Base-by-base conservation (phyloP, 2,329 filamentous ascomycete genomes). In the Talaromyces sp. region DNA sequence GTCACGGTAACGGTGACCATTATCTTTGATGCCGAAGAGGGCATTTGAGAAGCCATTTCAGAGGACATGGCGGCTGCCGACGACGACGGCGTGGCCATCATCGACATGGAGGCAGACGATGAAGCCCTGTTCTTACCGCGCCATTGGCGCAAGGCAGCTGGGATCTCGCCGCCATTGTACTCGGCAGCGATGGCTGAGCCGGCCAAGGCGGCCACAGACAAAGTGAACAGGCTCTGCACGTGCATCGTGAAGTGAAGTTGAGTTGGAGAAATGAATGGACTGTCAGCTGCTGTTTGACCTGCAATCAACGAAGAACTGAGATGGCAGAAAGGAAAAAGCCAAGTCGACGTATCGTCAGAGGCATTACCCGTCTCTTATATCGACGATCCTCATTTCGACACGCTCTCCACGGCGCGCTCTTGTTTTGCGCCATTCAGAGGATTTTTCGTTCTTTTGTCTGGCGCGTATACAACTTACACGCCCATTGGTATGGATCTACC, bases 401-500 rank as follows among this genome's bases (percentile, higher is more conserved):
- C 42, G 58, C 58, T 53, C 22, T 25, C 33, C 11, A 36, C 32
- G 39, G 25, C 59, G 47, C 47, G 11, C 22, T 58, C 22, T 47
- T 47, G 19, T 25, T 47, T 47, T 25, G 44, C 44, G 22, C 19
- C 44, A 47, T 25, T 47, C 9, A 47, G 22, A 4, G 9, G 6
- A 47, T 4, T 25, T 13, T 53, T 17, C 25, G 7, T 15, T 28
- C 49, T 28, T 52, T 28, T 47, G 10, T 22, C 25, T 51, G 10
- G 28, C 25, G 27, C 49, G 28, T 53, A 53, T 53, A 53, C 49
- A 30, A 32, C 4, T 10, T 27, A n/a, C 36, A 39, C 5, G 15
- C 36, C 39, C 9, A 54, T 32, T 59, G 60, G 60, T 22, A 62
- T 62, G 60, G 60, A 62, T 62, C 60, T 62, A 42, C 60, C 44